Evolutionary conservation across 768 basidiomycete genomes (phyloP).

Genomic region (Phylloporus arenicola): DNA sequence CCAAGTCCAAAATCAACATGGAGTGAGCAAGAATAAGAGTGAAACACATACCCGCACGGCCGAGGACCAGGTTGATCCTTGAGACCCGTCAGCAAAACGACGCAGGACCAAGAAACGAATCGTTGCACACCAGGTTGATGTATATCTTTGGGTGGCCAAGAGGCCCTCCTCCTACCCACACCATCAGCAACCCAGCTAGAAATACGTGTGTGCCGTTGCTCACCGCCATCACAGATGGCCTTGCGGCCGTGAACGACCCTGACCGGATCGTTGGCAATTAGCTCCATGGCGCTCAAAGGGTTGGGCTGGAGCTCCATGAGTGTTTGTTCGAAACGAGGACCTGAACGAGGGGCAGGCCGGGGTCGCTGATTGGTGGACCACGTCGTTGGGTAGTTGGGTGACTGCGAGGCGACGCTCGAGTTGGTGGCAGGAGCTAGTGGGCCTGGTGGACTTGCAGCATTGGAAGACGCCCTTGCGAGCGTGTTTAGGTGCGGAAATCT

Average conservation of each 20-base stretch:
- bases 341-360: slow-evolving; percentile 52
- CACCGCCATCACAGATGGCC: slow-evolving; percentile 94
- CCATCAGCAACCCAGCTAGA: slow-evolving; percentile 10
- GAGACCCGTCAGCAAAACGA: slow-evolving; percentile 6
- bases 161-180: slow-evolving; percentile 73
- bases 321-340: slow-evolving; percentile 92
- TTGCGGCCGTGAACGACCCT: slow-evolving; percentile 75
- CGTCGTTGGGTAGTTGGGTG: slow-evolving; percentile 75
- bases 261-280: slow-evolving; percentile 83
- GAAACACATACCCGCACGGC: slow-evolving; percentile 75
- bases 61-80: slow-evolving; percentile 87
- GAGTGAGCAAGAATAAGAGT: slow-evolving; percentile 1
- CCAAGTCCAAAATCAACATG: slow-evolving; percentile 6
- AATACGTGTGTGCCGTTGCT: slow-evolving; percentile 26
- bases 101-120: background rate
- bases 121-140: slow-evolving; percentile 78
- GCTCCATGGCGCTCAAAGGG: slow-evolving; percentile 85
- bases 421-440: slow-evolving; percentile 13
- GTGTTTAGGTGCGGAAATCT: slow-evolving; percentile 13
- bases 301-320: slow-evolving; percentile 82
- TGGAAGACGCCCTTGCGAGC: slow-evolving; percentile 23
- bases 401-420: slow-evolving; percentile 49
- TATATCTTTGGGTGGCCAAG: slow-evolving; percentile 96
- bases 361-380: slow-evolving; percentile 84
- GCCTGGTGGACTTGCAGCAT: slow-evolving; percentile 9